phyloP scores from a whole-genome alignment of 441 rosid species.

The Erodium texanum region DNA sequence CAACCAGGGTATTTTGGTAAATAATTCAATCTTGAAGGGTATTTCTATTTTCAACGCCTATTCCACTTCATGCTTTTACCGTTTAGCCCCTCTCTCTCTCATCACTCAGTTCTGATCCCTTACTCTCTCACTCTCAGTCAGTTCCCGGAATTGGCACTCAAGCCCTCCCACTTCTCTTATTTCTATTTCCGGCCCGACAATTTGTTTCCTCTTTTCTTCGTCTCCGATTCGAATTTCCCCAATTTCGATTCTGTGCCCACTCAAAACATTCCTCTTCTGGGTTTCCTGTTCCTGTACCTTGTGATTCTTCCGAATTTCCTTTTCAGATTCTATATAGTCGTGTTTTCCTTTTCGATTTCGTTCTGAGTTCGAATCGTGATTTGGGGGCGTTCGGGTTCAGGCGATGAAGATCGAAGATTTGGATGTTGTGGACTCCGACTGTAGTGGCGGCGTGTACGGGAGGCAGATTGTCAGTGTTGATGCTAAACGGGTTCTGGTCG shows the following conservation, averaged over 20 bases:
- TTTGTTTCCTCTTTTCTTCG: neutral
- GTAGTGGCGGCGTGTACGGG: slow-evolving; percentile 14
- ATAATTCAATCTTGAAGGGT: no score
- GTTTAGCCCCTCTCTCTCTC: no score
- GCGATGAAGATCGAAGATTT: slow-evolving; percentile 50
- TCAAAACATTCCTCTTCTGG: neutral
- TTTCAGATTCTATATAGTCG: neutral
- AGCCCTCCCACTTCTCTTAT: neutral
- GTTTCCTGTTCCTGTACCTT: neutral
- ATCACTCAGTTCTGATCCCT: no score
- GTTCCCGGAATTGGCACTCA: neutral
- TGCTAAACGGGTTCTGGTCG: slow-evolving; percentile 54
- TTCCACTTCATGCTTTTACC: no score
- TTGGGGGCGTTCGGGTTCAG: neutral
- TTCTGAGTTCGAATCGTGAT: neutral
- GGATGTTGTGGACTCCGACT: slow-evolving; percentile 30
- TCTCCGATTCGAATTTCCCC: neutral
- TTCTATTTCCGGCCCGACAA: neutral
- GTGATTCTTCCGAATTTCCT: neutral
- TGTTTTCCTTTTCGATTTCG: neutral
- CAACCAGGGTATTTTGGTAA: no score
- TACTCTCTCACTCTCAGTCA: no score
- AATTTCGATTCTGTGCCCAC: slow-evolving; percentile 1
- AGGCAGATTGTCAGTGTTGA: slow-evolving; percentile 32
- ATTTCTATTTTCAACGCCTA: no score